These are phyloP conservation scores for Naegleria gruberi DNA, from an alignment of 208 protist genomes.

Conservation along the genomic window DNA sequence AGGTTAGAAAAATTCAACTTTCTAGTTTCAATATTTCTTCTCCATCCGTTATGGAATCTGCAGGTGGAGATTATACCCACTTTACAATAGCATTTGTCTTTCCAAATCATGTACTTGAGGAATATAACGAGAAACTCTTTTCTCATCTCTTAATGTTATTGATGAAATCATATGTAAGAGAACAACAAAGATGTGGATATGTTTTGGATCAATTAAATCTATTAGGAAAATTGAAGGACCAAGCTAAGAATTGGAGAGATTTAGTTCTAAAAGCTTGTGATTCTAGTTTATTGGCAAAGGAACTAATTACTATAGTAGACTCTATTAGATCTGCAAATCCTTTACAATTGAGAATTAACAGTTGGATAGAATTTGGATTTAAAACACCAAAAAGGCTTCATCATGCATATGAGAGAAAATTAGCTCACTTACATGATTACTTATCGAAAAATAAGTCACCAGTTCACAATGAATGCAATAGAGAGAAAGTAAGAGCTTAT, in stretches of 20 bases:
- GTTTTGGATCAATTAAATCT: background rate
- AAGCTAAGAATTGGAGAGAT: background rate
- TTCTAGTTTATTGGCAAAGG: background rate
- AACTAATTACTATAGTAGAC: background rate
- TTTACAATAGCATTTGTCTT: background rate
- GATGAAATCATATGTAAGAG: background rate
- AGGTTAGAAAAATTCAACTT: background rate
- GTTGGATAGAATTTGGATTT: conserved; percentile 12
- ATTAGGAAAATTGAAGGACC: background rate
- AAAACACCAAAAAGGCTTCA: background rate
- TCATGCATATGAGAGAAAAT: background rate
- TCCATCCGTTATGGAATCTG: background rate
- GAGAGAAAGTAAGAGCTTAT: background rate
- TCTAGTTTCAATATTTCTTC: background rate
- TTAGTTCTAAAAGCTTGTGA: too few species aligned
- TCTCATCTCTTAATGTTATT: background rate
- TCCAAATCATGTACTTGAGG: background rate
- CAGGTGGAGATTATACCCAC: background rate
- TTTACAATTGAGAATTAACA: background rate
- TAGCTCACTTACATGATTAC: too few species aligned
- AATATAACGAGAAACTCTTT: background rate
- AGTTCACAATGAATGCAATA: too few species aligned
- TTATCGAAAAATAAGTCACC: background rate
- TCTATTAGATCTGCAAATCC: background rate
- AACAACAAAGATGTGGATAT: conserved; percentile 4